Base-by-base conservation (phyloP, 441 rosid genomes). In the Populus tomentosa region DNA sequence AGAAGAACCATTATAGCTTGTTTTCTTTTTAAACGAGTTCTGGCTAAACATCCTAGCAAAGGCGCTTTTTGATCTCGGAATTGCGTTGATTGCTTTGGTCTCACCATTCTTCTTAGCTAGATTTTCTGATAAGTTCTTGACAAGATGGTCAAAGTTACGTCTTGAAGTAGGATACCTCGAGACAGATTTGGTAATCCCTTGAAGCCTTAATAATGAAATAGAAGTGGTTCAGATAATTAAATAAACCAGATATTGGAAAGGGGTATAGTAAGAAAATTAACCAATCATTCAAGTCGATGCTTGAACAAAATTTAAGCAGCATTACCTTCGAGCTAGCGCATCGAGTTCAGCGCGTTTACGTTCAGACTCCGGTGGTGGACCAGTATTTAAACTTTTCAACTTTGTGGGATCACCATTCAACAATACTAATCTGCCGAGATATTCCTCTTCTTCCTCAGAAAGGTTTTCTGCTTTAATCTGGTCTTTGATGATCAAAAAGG, bases 151-250 rank as follows among this genome's bases (percentile, higher is more conserved):
- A 40, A 91, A 92, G 75, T 86, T 90, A 20, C 98, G 89, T 72
- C 90, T 84, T 36, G 85, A 91, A 40, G 98, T 96, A 38, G 98
- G 99, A 88, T 87, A 94, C 82, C 99, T 92, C 35, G 98, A 94
- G 63, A 92, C 73, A 7, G 95, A 91, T 86, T 88, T 96, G 33
- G 94, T 91, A 70, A 96, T 75, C 61, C 99, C 98, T 78, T 85
- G 93, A 75, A 94, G 89, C 89, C 99, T 94, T 71, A 24, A 46
- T 46, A 11, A 11, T 20, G 18, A 73, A 70, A 78, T 23, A 70
- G 72, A 59, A 66, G 65, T 10, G 28, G 70, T 11, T 68, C 36
- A 11, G 53, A 13, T 42, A 46, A 1, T 30, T 59, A 46, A 74
- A 20, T 67, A 50, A 11, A 71, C n/a, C 75, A 64, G 56, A 50